phyloP scores from a whole-genome alignment of 139 green algal genomes.

The Chlorella sp. region DNA sequence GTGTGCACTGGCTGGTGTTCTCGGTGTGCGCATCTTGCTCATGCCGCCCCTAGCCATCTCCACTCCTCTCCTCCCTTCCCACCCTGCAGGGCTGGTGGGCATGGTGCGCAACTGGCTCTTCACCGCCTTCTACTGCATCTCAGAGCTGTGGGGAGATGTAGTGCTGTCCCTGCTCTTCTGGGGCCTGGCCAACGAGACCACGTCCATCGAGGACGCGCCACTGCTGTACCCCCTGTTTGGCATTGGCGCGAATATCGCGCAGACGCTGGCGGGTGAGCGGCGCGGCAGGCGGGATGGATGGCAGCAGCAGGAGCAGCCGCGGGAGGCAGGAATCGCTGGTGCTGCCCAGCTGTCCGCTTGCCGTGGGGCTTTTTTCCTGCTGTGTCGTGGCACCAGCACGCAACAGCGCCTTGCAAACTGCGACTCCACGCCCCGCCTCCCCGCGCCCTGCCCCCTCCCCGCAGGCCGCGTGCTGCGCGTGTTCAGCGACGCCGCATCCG shows the following conservation, averaged over 20 bases:
- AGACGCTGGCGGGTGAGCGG: constrained; percentile 73
- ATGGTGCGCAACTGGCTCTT: constrained; percentile 97
- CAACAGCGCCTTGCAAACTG: no score
- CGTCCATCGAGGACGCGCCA: constrained; percentile 83
- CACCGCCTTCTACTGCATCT: constrained; percentile 93
- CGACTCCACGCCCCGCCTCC: no score
- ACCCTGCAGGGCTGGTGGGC: constrained; percentile 76
- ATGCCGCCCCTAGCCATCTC: not conserved
- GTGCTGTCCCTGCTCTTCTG: constrained; percentile 93
- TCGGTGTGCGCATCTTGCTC: no score
- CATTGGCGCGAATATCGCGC: constrained; percentile 95
- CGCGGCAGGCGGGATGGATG: not conserved
- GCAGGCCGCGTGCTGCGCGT: constrained; percentile 48
- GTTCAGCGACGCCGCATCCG: constrained; percentile 23
- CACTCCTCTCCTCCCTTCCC: no score
- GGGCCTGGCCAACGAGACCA: constrained; percentile 97
- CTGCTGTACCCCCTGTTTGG: constrained; percentile 97
- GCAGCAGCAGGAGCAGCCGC: no score
- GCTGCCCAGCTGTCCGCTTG: not conserved
- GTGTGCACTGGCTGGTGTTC: not conserved
- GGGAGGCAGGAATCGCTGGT: no score
- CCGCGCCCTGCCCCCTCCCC: not conserved
- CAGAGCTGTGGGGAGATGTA: constrained; percentile 93
- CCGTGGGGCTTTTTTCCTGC: not conserved
- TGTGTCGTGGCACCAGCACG: no score